Base-by-base conservation (phyloP, 225 moss, liverwort and hornwort species). In the Takakia lepidozioides region DNA sequence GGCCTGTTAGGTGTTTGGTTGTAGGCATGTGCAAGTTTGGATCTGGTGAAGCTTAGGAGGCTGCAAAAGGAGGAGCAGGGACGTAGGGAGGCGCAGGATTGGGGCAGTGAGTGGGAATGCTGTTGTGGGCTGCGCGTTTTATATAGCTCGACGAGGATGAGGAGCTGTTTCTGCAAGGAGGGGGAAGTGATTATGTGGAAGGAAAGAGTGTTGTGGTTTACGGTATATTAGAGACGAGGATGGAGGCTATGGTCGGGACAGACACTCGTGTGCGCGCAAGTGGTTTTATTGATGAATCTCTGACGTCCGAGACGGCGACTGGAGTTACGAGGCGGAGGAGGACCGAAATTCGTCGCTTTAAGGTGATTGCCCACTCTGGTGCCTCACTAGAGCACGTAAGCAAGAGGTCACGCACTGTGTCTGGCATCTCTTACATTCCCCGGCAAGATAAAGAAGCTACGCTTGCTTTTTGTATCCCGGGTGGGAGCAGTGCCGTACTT, bases 281-380 rank as follows among this genome's bases (percentile, higher is more conserved):
- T 38, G 54, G 48, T 24, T 72, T 80, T 43, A 72, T 82, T 63
- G 82, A 84, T 26, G 81, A 82, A 7, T 37, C 38, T 13, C 34
- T 59, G 6, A 19, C 64, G 3, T 68, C 55, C 49, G 73, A 69
- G 22, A 71, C 38, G 55, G 80, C 65, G 47, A 69, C 67, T 23
- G 65, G 60, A 4, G 82, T 63, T 34, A 51, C 72, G 44, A 62
- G 82, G 72, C 72, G 85, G n/a, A 72, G 87, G 17, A 72, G 87
- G 55, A 76, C 74, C 65, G 85, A 92, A 77, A 85, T 85, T 57
- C 82, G 76, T 25, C 69, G 61, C 32, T 75, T 87, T 57, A 85
- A 83, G 72, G 51, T 70, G 69, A 56, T 78, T 46, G 52, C 64
- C 37, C 72, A 52, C 48, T 19, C 62, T 19, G 57, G 49, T 48